Evolutionary conservation across 78 protist genomes (phyloP).

Genomic region (Bodo saltans): DNA sequence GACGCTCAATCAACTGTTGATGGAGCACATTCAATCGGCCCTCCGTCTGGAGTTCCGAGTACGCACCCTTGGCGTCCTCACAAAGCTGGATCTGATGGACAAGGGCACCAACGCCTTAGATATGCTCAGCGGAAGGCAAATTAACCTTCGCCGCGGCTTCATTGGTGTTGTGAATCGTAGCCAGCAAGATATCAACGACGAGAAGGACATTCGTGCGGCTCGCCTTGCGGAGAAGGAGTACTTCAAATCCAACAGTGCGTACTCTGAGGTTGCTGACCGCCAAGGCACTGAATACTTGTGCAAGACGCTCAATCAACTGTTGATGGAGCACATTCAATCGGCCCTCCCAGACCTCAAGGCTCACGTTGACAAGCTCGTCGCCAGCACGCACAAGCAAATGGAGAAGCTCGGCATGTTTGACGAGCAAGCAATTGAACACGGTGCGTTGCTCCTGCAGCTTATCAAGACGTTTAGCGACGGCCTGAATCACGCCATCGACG

Average conservation of each 20-base stretch:
- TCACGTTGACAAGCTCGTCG: conserved; percentile 39
- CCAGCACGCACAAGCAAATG: conserved; percentile 46
- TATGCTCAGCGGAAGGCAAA: conserved; percentile 65
- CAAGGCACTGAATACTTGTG: conserved; percentile 72
- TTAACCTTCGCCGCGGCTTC: conserved; percentile 73
- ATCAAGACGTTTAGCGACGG: conserved; percentile 51
- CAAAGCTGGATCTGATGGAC: conserved; percentile 95
- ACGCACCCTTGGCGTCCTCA: conserved; percentile 94
- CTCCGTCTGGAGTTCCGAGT: too few species aligned
- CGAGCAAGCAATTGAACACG: conserved; percentile 1
- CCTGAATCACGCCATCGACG: conserved; percentile 67
- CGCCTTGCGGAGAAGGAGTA: conserved; percentile 66
- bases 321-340: conserved; percentile 71
- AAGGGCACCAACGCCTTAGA: conserved; percentile 88
- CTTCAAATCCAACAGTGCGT: conserved; percentile 78
- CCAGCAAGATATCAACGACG: conserved; percentile 72
- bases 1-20: conserved; percentile 56
- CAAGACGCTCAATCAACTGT: conserved; percentile 51
- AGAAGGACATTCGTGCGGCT: conserved; percentile 62
- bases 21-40: conserved; percentile 78
- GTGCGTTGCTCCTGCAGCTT: conserved; percentile 70
- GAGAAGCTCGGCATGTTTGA: conserved; percentile 59
- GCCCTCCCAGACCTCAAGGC: conserved; percentile 58
- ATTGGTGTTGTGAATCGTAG: conserved; percentile 84
- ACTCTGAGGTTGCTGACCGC: conserved; percentile 31